These are phyloP conservation scores for Venturia pyrina DNA, from an alignment of 2,329 filamentous ascomycete species.

Conservation along the genomic window DNA sequence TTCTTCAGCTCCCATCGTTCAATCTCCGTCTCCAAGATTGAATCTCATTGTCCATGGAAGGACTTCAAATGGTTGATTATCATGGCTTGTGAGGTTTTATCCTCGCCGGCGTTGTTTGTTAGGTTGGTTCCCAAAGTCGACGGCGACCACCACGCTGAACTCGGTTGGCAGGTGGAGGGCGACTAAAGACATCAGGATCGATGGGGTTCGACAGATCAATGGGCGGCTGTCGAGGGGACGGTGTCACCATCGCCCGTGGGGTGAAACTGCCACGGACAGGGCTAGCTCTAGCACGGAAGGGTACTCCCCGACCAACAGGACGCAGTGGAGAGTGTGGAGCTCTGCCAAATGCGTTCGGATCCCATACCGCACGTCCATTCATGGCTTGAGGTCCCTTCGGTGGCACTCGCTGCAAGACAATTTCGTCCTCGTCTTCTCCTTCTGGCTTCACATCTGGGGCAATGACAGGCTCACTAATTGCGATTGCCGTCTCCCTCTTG, in stretches of 20 bases:
- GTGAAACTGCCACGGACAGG: constrained; percentile 18
- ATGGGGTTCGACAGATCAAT: constrained; percentile 27
- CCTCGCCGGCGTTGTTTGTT: constrained; percentile 10
- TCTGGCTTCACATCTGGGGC: neutral
- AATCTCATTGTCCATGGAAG: neutral
- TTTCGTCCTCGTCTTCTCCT: constrained; percentile 27
- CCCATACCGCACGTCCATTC: constrained; percentile 29
- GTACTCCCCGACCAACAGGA: constrained; percentile 20
- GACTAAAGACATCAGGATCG: constrained; percentile 30
- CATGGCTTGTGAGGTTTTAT: neutral
- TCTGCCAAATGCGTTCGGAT: constrained; percentile 40
- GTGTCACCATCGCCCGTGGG: constrained; percentile 6
- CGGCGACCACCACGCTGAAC: constrained; percentile 25
- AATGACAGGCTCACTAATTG: neutral
- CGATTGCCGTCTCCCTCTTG: constrained; percentile 25
- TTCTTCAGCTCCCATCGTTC: neutral
- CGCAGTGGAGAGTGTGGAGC: constrained; percentile 17
- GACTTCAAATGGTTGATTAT: neutral
- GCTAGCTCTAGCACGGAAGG: constrained; percentile 22
- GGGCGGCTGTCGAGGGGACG: constrained; percentile 4
- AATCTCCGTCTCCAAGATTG: neutral
- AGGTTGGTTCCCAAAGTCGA: constrained; percentile 32
- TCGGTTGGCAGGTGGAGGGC: constrained; percentile 22
- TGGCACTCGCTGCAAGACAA: constrained; percentile 27
- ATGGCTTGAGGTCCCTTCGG: constrained; percentile 22